A percentile compares a stretch with the other conserved stretches of the same genome.
phyloP scores from a whole-genome alignment of 768 basidiomycete genomes.

The Tulasnella sp. region DNA sequence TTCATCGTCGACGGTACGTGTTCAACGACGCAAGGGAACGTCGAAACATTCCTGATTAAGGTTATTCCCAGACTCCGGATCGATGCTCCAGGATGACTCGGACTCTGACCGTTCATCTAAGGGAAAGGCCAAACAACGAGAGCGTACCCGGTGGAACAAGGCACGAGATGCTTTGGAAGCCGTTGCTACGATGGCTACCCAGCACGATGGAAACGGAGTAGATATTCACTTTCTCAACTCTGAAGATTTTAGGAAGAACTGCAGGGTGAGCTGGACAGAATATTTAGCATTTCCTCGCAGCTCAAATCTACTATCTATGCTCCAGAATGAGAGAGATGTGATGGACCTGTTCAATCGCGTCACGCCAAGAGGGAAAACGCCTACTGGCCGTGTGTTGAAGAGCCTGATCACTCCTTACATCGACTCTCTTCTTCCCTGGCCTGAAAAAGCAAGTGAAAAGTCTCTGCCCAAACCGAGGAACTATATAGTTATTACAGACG shows the following conservation, averaged over 20 bases:
- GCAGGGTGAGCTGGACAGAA: conserved; percentile 48
- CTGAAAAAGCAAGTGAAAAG: not conserved
- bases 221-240: conserved; percentile 65
- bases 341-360: not conserved
- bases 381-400: not conserved
- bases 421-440: not conserved
- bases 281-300: not conserved
- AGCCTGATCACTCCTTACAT: not conserved
- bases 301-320: not conserved
- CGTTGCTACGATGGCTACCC: conserved; percentile 53
- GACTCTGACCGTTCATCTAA: not conserved
- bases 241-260: conserved; percentile 39
- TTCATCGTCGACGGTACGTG: conserved; percentile 48
- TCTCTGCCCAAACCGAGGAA: not conserved
- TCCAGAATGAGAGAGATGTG: conserved; percentile 1
- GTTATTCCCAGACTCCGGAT: conserved; percentile 54
- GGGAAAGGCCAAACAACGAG: not conserved
- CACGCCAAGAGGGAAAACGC: not conserved
- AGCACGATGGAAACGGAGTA: conserved; percentile 62
- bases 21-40: no score
- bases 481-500: not conserved
- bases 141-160: conserved; percentile 54
- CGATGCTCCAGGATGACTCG: conserved; percentile 49
- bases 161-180: conserved; percentile 54
- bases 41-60: not conserved